Conservation (phyloP, 495 filamentous ascomycete species). For the Penicillium maclennaniae region DNA sequence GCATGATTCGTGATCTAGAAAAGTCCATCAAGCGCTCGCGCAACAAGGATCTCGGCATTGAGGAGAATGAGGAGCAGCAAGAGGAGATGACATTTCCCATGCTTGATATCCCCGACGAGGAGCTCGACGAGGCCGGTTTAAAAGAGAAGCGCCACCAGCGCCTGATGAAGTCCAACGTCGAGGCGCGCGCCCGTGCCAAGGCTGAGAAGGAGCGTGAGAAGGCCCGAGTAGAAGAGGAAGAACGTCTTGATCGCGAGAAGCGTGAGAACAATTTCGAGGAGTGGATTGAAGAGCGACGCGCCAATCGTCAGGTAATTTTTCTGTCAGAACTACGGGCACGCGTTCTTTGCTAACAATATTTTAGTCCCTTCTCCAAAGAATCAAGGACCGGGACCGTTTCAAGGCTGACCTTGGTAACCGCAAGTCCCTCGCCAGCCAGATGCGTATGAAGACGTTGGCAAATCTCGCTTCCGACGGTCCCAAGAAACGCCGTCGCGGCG, state of each 20-base stretch:
- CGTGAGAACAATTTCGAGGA: constrained; percentile 77
- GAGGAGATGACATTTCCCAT: constrained; percentile 81
- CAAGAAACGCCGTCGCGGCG: constrained; percentile 74
- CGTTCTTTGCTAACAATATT: not conserved
- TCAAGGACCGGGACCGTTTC: constrained; percentile 88
- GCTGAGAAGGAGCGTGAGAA: constrained; percentile 92
- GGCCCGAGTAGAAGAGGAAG: constrained; percentile 74
- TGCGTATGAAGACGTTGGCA: constrained; percentile 97
- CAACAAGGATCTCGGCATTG: constrained; percentile 86
- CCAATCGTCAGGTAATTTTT: constrained; percentile 58
- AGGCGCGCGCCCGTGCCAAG: constrained; percentile 85
- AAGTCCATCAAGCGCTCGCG: constrained; percentile 79
- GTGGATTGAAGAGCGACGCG: constrained; percentile 80
- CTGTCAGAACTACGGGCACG: not conserved
- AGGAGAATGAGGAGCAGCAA: constrained; percentile 68
- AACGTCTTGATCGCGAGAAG: constrained; percentile 75
- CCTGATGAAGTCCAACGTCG: constrained; percentile 88
- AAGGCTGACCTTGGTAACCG: constrained; percentile 92
- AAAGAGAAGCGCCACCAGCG: constrained; percentile 90
- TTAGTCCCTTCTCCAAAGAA: constrained; percentile 64
- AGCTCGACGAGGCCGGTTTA: constrained; percentile 83
- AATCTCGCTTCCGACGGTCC: constrained; percentile 91
- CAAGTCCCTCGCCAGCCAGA: constrained; percentile 90
- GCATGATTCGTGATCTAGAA: constrained; percentile 80
- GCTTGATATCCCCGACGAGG: constrained; percentile 84